A percentile compares a stretch with the other conserved stretches of the same genome.
phyloP scores from a whole-genome alignment of 345 rosid genomes.

The Rhizophora apiculata region DNA sequence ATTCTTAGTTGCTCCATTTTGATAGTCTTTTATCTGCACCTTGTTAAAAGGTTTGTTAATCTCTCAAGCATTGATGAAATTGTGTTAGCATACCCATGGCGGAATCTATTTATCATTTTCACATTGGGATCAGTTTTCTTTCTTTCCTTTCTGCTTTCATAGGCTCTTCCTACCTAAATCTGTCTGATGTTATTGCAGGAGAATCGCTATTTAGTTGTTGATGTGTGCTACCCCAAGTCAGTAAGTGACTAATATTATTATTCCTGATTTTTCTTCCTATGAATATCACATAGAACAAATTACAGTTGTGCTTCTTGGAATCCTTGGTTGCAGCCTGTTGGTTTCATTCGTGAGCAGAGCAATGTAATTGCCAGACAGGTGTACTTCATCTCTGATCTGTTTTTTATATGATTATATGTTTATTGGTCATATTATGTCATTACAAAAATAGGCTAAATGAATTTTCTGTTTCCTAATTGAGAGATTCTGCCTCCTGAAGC shows the following conservation, averaged over 20 bases:
- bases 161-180: not conserved
- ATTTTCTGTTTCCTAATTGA: too few relatives aligned
- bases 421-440: not conserved
- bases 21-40: too few relatives aligned
- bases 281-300: not conserved
- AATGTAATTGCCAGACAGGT: slow-evolving; percentile 84
- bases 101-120: not conserved
- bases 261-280: not conserved
- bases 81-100: too few relatives aligned
- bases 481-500: too few relatives aligned
- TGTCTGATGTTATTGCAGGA: slow-evolving; percentile 49
- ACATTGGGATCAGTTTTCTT: slow-evolving; percentile 2
- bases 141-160: not conserved
- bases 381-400: not conserved
- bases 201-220: slow-evolving; percentile 81
- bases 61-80: too few relatives aligned
- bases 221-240: slow-evolving; percentile 77
- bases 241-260: slow-evolving; percentile 41
- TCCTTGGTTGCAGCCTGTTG: slow-evolving; percentile 62
- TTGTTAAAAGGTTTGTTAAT: too few relatives aligned
- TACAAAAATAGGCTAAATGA: too few relatives aligned
- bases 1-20: too few relatives aligned
- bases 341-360: slow-evolving; percentile 82
- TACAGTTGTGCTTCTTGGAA: too few relatives aligned
- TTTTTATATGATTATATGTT: not conserved